phyloP scores from a whole-genome alignment of 768 basidiomycete genomes.

The Dioszegia hungarica region DNA sequence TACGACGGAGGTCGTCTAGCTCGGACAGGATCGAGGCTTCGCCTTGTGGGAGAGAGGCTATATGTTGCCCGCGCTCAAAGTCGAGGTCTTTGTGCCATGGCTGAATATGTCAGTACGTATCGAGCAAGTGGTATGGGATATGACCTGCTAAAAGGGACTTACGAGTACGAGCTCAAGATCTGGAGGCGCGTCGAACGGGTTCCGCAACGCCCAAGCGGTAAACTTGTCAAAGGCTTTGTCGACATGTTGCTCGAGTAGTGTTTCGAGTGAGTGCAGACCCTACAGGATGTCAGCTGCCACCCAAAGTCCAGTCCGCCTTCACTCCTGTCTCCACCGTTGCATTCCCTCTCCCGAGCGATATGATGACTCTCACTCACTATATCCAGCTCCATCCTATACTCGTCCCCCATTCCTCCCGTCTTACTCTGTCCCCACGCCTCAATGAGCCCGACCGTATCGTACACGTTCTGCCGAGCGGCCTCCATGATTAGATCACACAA shows the following conservation, averaged over 20 bases:
- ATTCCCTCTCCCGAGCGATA: not conserved
- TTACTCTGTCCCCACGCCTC: conserved; percentile 52
- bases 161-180: conserved; percentile 39
- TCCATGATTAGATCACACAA: conserved; percentile 83
- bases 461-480: conserved; percentile 71
- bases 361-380: conserved; percentile 11
- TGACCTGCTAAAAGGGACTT: conserved; percentile 49
- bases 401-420: conserved; percentile 11
- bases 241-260: conserved; percentile 77
- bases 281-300: conserved; percentile 52
- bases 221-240: conserved; percentile 90
- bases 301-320: too few species aligned
- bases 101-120: conserved; percentile 13
- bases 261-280: conserved; percentile 80
- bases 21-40: conserved; percentile 58
- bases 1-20: conserved; percentile 62
- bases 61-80: conserved; percentile 56
- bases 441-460: conserved; percentile 71
- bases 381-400: conserved; percentile 43
- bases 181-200: conserved; percentile 68
- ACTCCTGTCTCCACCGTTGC: too few species aligned
- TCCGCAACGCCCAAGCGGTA: conserved; percentile 81
- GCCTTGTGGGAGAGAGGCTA: conserved; percentile 50
- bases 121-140: not conserved
- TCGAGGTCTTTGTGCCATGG: conserved; percentile 63